Percentiles rank a stretch among this genome's conserved stretches.
phyloP scores from a whole-genome alignment of 169 alveolate species.

The Eimeria sp. region DNA sequence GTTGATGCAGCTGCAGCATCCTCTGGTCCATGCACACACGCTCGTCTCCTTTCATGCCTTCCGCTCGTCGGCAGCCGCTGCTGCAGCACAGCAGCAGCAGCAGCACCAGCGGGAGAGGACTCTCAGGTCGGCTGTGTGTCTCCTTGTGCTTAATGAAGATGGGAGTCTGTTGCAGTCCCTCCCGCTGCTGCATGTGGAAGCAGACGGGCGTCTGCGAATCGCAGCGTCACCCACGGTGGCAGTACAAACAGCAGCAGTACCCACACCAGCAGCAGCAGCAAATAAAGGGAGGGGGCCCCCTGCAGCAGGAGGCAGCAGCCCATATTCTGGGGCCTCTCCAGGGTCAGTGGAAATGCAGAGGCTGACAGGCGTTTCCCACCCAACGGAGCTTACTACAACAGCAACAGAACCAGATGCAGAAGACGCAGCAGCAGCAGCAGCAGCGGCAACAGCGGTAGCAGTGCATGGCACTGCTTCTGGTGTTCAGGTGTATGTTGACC shows the following conservation, averaged over 20 bases:
- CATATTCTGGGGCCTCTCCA: background rate
- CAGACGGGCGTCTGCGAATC: slow-evolving; percentile 40
- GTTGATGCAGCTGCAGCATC: slow-evolving; percentile 67
- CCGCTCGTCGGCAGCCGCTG: slow-evolving; percentile 11
- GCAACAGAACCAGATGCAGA: slow-evolving; percentile 20
- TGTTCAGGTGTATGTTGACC: slow-evolving; percentile 52
- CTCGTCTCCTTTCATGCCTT: slow-evolving; percentile 55
- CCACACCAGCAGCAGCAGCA: background rate
- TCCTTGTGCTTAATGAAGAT: slow-evolving; percentile 14
- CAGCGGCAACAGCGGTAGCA: slow-evolving; percentile 28
- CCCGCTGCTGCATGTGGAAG: slow-evolving; percentile 36
- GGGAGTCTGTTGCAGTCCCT: slow-evolving; percentile 5
- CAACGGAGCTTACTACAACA: background rate
- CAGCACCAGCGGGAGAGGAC: slow-evolving; percentile 30
- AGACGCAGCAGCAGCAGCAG: background rate
- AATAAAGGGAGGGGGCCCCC: background rate
- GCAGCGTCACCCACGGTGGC: background rate
- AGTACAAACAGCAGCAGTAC: background rate
- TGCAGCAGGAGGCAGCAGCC: slow-evolving; percentile 12
- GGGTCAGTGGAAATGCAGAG: slow-evolving; percentile 10
- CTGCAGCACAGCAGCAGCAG: slow-evolving; percentile 12
- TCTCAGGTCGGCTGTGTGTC: slow-evolving; percentile 12
- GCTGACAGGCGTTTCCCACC: slow-evolving; percentile 25
- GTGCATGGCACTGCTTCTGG: slow-evolving; percentile 32
- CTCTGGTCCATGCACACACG: slow-evolving; percentile 73